Evolutionary conservation across 148 eudicot species (phyloP).

Genomic region (Selenicereus undatus): DNA sequence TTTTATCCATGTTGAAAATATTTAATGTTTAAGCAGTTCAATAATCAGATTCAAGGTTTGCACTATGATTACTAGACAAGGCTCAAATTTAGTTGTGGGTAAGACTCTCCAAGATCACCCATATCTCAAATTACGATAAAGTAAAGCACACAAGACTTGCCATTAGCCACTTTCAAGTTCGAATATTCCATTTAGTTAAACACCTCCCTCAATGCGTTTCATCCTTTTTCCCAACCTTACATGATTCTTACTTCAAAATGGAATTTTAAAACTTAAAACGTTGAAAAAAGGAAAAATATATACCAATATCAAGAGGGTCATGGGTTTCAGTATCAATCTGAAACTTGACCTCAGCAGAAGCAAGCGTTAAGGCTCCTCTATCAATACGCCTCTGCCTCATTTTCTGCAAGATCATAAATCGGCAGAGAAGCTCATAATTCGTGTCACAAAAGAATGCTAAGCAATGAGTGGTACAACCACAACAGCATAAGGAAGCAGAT

Average conservation of each 20-base stretch:
- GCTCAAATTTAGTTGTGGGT: background rate
- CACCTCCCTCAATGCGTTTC: background rate
- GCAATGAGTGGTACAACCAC: background rate
- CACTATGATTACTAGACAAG: background rate
- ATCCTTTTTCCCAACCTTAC: background rate
- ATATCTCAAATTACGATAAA: background rate
- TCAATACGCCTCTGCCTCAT: constrained; percentile 97
- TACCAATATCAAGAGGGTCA: constrained; percentile 98
- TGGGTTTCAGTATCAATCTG: constrained; percentile 99
- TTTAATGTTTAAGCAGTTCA: background rate
- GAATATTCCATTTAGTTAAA: background rate
- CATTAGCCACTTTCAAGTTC: background rate
- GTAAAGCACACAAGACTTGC: background rate
- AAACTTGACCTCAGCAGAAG: constrained; percentile 98
- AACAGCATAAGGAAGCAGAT: constrained; percentile 4
- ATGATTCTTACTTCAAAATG: background rate
- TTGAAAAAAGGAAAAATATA: constrained; percentile 7
- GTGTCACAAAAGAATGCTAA: background rate
- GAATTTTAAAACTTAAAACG: background rate
- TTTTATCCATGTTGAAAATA: background rate
- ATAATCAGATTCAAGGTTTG: background rate
- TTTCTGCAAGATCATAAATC: constrained; percentile 42
- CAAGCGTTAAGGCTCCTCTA: constrained; percentile 94
- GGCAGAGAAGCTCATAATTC: background rate
- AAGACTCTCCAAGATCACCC: background rate